Evolutionary conservation across 441 rosid genomes (phyloP).

Genomic region (Eutrema salsugineum): DNA sequence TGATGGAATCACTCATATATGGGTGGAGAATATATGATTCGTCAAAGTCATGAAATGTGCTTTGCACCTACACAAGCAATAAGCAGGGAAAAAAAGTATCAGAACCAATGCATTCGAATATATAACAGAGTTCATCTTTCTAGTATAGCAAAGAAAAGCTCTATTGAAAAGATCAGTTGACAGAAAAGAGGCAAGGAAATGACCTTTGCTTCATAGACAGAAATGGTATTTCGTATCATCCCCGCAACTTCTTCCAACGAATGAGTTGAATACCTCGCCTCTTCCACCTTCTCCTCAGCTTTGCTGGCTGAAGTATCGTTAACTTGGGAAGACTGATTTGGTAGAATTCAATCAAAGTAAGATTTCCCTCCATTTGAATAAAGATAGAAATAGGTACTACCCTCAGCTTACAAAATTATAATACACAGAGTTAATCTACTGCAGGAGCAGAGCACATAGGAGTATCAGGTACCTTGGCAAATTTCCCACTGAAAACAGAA

Average conservation of each 20-base stretch:
- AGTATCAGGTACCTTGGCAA: slow-evolving; percentile 59
- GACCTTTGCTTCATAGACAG: slow-evolving; percentile 84
- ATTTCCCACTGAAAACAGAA: slow-evolving; percentile 85
- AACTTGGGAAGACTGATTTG: slow-evolving; percentile 76
- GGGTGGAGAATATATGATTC: slow-evolving; percentile 65
- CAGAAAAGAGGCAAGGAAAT: neutral
- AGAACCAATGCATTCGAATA: neutral
- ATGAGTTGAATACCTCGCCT: slow-evolving; percentile 71
- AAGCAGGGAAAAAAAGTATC: slow-evolving; percentile 2
- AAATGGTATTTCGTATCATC: slow-evolving; percentile 65
- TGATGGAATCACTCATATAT: slow-evolving; percentile 69
- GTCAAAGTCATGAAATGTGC: slow-evolving; percentile 65
- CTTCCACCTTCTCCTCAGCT: slow-evolving; percentile 65
- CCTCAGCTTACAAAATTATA: neutral
- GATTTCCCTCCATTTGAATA: neutral
- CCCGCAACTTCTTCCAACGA: slow-evolving; percentile 85
- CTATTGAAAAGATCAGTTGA: neutral
- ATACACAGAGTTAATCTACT: neutral
- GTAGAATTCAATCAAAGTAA: neutral
- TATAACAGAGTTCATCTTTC: neutral
- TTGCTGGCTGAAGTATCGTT: slow-evolving; percentile 52
- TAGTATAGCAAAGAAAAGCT: neutral
- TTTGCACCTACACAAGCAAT: slow-evolving; percentile 52
- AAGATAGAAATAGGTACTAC: neutral
- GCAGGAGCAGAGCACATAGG: neutral